Percentiles rank a stretch among this genome's conserved stretches.
These are phyloP conservation scores for Elongisporangium senticosum DNA, from an alignment of 352 stramenopile species.

Conservation along the genomic window DNA sequence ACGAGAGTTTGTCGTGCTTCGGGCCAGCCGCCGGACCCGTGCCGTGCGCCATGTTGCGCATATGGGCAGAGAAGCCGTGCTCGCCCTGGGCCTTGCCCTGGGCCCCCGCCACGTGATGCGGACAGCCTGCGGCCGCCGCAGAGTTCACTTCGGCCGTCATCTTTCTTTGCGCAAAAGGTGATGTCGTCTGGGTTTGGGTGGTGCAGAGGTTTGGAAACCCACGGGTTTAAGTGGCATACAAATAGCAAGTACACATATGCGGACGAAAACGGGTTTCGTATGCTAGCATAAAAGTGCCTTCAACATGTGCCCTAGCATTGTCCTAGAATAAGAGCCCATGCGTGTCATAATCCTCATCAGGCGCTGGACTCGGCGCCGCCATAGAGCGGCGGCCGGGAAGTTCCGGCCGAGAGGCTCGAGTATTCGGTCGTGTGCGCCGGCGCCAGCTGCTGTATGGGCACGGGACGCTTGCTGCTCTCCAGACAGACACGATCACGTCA, in stretches of 20 bases:
- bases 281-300: background rate
- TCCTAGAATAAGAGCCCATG: background rate
- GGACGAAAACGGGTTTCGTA: background rate
- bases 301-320: background rate
- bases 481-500: background rate
- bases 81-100: slow-evolving; percentile 11
- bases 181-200: background rate
- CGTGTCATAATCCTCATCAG: background rate
- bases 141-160: slow-evolving; percentile 77
- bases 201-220: background rate
- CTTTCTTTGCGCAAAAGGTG: background rate
- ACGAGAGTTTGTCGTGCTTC: slow-evolving; percentile 41
- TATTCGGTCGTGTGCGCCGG: background rate
- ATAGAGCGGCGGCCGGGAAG: background rate
- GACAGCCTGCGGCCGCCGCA: slow-evolving; percentile 41
- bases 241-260: background rate
- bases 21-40: slow-evolving; percentile 34
- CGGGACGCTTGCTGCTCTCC: background rate
- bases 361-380: background rate
- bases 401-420: background rate
- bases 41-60: slow-evolving; percentile 50
- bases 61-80: slow-evolving; percentile 36
- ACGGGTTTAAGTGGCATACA: background rate
- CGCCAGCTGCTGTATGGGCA: background rate
- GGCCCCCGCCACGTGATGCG: slow-evolving; percentile 23